Conservation (phyloP, 2,329 filamentous ascomycete genomes). For the Magnaporthiopsis incrustans region DNA sequence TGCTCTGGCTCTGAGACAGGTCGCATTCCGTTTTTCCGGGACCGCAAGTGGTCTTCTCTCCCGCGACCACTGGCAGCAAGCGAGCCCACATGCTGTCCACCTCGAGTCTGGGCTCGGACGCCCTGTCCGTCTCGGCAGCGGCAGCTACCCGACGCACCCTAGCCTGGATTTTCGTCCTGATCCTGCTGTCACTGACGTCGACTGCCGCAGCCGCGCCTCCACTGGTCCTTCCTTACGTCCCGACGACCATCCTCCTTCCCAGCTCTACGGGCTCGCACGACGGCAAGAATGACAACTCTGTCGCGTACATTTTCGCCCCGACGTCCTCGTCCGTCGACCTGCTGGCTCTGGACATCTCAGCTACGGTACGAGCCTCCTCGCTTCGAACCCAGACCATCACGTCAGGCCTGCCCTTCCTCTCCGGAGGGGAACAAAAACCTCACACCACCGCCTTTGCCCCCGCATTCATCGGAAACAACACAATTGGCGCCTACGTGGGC, state of each 20-base stretch:
- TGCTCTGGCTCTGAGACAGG: slow-evolving; percentile 3
- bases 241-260: slow-evolving; percentile 62
- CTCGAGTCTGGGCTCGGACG: no score
- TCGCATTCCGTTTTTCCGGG: neutral
- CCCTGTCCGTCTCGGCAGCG: neutral
- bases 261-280: slow-evolving; percentile 30
- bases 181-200: slow-evolving; percentile 6
- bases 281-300: slow-evolving; percentile 16
- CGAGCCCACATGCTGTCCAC: neutral
- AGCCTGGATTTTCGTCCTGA: slow-evolving; percentile 4
- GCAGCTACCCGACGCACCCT: slow-evolving; percentile 8
- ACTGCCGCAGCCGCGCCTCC: slow-evolving; percentile 21
- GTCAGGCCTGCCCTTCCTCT: slow-evolving; percentile 54
- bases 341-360: slow-evolving; percentile 57
- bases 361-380: slow-evolving; percentile 40
- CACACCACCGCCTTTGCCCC: slow-evolving; percentile 56
- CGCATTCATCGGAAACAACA: slow-evolving; percentile 57
- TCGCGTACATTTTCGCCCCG: slow-evolving; percentile 63
- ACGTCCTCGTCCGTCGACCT: slow-evolving; percentile 40
- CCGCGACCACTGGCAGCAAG: neutral
- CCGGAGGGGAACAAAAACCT: slow-evolving; percentile 23
- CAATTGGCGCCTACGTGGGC: slow-evolving; percentile 67
- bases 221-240: slow-evolving; percentile 63
- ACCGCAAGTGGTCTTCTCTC: neutral
- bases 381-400: slow-evolving; percentile 41